These are phyloP conservation scores for Amanita rimosa DNA, from an alignment of 768 basidiomycete species.

Conservation along the genomic window DNA sequence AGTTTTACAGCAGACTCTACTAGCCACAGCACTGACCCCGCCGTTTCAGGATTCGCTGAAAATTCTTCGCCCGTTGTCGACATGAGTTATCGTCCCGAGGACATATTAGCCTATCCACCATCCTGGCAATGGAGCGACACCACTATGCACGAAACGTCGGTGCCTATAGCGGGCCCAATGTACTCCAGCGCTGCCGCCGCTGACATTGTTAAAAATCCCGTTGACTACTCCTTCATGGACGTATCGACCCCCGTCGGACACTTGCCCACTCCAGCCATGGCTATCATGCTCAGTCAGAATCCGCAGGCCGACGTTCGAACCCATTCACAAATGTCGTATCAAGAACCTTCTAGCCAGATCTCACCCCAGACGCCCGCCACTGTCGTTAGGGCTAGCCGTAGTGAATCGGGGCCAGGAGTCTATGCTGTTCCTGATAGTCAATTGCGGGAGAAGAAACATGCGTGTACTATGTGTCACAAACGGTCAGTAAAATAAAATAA, in stretches of 20 bases:
- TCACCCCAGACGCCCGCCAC: slow-evolving; percentile 3
- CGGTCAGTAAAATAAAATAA: slow-evolving; percentile 35
- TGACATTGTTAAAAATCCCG: slow-evolving; percentile 10
- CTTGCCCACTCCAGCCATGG: slow-evolving; percentile 37
- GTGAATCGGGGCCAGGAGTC: not conserved
- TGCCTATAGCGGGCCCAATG: not conserved
- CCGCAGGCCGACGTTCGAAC: slow-evolving; percentile 19
- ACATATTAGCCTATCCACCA: slow-evolving; percentile 23
- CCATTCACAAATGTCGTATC: slow-evolving; percentile 9
- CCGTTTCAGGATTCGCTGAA: slow-evolving; percentile 32
- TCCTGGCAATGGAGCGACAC: slow-evolving; percentile 6
- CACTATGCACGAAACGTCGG: slow-evolving; percentile 15
- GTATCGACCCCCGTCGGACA: slow-evolving; percentile 19
- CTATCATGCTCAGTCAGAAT: slow-evolving; percentile 28
- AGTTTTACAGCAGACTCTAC: not conserved
- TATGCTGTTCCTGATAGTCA: slow-evolving; percentile 17
- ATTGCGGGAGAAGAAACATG: slow-evolving; percentile 63
- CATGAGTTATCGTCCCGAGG: slow-evolving; percentile 27
- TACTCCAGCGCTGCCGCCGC: not conserved
- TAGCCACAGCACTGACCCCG: slow-evolving; percentile 26
- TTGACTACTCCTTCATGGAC: slow-evolving; percentile 21
- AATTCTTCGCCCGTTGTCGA: slow-evolving; percentile 14
- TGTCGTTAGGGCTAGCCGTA: not conserved
- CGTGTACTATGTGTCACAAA: slow-evolving; percentile 80
- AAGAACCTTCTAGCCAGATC: slow-evolving; percentile 4